Conservation (phyloP, 192 early-diverging fungal species). For the Umbelopsis vinacea region DNA sequence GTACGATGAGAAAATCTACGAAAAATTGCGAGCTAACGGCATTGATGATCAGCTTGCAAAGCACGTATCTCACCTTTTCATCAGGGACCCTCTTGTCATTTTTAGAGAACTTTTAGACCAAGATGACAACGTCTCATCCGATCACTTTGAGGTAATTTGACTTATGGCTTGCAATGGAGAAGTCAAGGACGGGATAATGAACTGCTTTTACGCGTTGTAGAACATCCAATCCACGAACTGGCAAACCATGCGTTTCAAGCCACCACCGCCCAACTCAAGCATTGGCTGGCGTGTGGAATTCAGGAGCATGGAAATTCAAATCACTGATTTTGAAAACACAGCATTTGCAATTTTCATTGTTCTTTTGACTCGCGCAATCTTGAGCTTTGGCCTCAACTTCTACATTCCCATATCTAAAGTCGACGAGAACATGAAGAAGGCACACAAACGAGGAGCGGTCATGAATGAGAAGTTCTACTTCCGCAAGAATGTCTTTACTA, state of each 20-base stretch:
- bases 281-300: conserved; percentile 99
- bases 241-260: conserved; percentile 99
- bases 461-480: conserved; percentile 87
- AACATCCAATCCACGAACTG: conserved; percentile 99
- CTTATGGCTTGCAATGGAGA: background rate
- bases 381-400: conserved; percentile 90
- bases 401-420: conserved; percentile 97
- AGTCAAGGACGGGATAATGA: background rate
- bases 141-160: conserved; percentile 87
- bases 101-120: conserved; percentile 89
- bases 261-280: conserved; percentile 85
- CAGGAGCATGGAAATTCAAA: conserved; percentile 94
- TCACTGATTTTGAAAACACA: conserved; percentile 97
- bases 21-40: conserved; percentile 70
- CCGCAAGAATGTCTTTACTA: conserved; percentile 78
- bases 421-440: conserved; percentile 92
- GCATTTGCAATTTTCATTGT: conserved; percentile 95
- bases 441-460: conserved; percentile 85
- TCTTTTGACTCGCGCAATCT: conserved; percentile 84
- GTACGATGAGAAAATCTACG: conserved; percentile 80
- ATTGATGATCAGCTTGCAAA: conserved; percentile 88
- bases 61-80: conserved; percentile 96
- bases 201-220: conserved; percentile 22
- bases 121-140: conserved; percentile 81
- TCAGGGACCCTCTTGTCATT: conserved; percentile 96